Percentiles rank a stretch among this genome's conserved stretches.
Conservation (phyloP, 2,329 filamentous ascomycete genomes). For the Ophiocordyceps unilateralis region DNA sequence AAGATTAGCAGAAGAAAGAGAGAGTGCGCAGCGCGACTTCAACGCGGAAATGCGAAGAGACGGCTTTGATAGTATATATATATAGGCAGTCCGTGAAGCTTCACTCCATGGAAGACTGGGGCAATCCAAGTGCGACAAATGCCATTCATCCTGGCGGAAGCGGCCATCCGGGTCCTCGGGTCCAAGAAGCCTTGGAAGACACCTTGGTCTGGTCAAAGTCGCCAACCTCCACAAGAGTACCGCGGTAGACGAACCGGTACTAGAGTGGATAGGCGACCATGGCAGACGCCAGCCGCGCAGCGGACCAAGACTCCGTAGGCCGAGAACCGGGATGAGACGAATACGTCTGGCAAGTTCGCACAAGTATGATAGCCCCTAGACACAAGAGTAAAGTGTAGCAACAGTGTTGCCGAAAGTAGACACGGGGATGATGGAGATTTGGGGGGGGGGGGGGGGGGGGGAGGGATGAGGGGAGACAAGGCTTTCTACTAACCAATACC, state of each 20-base stretch:
- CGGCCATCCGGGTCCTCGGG: constrained; percentile 38
- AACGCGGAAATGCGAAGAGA: constrained; percentile 25
- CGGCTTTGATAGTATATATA: constrained; percentile 29
- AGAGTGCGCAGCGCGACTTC: constrained; percentile 24
- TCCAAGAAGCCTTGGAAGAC: constrained; percentile 39
- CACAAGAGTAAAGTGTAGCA: constrained; percentile 81
- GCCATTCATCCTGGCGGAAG: constrained; percentile 33
- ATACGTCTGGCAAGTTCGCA: constrained; percentile 84
- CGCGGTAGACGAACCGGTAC: constrained; percentile 39
- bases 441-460: background rate
- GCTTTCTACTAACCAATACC: constrained; percentile 83
- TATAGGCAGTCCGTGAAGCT: constrained; percentile 32
- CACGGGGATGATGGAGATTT: constrained; percentile 15
- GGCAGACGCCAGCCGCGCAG: constrained; percentile 28
- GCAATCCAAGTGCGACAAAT: constrained; percentile 41
- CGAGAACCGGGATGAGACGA: constrained; percentile 70
- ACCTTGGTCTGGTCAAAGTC: constrained; percentile 66
- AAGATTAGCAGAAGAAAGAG: constrained; percentile 59
- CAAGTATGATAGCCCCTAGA: constrained; percentile 75
- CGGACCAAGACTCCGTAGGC: constrained; percentile 66
- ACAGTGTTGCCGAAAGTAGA: constrained; percentile 39
- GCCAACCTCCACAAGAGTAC: constrained; percentile 64
- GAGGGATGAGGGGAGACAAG: background rate
- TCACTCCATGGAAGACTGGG: constrained; percentile 39
- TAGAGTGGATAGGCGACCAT: constrained; percentile 63